phyloP scores from a whole-genome alignment of 352 stramenopile species.

The Pythium sp. region DNA sequence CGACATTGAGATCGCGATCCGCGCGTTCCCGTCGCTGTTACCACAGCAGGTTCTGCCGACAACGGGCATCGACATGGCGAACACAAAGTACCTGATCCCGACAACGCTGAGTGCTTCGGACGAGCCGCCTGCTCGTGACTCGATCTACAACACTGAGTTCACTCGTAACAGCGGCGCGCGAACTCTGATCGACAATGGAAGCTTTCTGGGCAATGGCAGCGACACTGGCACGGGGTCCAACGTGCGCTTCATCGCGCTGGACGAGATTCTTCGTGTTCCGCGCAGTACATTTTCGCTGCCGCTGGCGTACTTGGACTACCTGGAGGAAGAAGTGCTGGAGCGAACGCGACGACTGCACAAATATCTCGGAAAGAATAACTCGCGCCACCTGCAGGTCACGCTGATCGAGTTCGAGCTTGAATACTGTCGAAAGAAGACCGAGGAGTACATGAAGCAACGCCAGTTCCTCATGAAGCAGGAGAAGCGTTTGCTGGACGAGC shows the following conservation, averaged over 20 bases:
- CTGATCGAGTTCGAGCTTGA: conserved; percentile 50
- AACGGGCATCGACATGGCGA: conserved; percentile 68
- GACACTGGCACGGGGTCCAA: conserved; percentile 23
- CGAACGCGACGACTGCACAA: conserved; percentile 55
- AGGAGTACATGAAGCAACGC: conserved; percentile 74
- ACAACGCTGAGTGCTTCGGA: conserved; percentile 44
- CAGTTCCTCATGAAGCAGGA: conserved; percentile 79
- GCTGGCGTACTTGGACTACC: conserved; percentile 69
- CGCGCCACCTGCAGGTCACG: conserved; percentile 25
- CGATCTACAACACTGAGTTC: conserved; percentile 12
- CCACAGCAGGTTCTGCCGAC: conserved; percentile 55
- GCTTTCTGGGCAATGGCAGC: conserved; percentile 44
- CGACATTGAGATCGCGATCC: conserved; percentile 46
- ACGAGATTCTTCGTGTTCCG: conserved; percentile 77
- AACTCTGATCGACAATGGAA: conserved; percentile 63
- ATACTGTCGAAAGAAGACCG: conserved; percentile 61
- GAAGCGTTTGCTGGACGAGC: conserved; percentile 54
- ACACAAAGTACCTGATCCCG: conserved; percentile 72
- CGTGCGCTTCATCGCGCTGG: conserved; percentile 60
- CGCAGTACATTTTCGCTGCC: conserved; percentile 70
- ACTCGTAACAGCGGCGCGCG: conserved; percentile 32
- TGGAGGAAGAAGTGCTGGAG: conserved; percentile 63
- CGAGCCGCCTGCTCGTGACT: conserved; percentile 13
- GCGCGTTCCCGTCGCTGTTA: conserved; percentile 45
- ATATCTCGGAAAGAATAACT: conserved; percentile 18